These are phyloP conservation scores for Peronospora destructor DNA, from an alignment of 352 stramenopile species.

Conservation along the genomic window DNA sequence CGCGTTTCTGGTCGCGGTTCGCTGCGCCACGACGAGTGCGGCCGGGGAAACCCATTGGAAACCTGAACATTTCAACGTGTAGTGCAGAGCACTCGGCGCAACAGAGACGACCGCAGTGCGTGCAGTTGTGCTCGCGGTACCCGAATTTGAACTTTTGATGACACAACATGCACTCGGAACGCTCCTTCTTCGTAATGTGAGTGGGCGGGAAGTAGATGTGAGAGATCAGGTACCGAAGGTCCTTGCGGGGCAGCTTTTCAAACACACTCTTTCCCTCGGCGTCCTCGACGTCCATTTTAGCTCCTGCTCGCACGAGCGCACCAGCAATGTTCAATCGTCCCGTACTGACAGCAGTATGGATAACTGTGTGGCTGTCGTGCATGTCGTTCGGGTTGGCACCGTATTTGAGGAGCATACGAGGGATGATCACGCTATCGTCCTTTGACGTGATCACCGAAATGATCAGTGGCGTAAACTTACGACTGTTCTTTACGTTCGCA, in stretches of 20 bases:
- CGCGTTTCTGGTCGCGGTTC: constrained; percentile 58
- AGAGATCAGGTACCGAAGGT: constrained; percentile 59
- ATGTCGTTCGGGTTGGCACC: constrained; percentile 86
- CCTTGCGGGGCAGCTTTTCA: constrained; percentile 73
- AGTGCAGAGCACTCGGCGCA: constrained; percentile 66
- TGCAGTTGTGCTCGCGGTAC: constrained; percentile 83
- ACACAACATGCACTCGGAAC: constrained; percentile 78
- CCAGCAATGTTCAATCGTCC: constrained; percentile 67
- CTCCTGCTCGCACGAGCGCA: constrained; percentile 68
- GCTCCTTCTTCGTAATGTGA: constrained; percentile 83
- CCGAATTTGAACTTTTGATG: constrained; percentile 84
- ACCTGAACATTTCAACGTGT: constrained; percentile 67
- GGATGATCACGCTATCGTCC: constrained; percentile 77
- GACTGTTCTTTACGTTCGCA: constrained; percentile 83
- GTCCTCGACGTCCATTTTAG: constrained; percentile 85
- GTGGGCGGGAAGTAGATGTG: constrained; percentile 86
- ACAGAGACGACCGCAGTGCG: constrained; percentile 71
- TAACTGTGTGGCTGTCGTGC: constrained; percentile 82
- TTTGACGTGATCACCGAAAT: constrained; percentile 85
- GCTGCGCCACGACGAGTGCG: constrained; percentile 60
- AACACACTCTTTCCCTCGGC: constrained; percentile 79
- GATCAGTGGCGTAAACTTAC: constrained; percentile 79
- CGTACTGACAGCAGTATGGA: constrained; percentile 73
- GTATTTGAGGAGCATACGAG: constrained; percentile 84
- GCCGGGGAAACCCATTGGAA: constrained; percentile 79